phyloP scores from a whole-genome alignment of 805 yeast genomes.

The Aciculoconidium aculeatum region DNA sequence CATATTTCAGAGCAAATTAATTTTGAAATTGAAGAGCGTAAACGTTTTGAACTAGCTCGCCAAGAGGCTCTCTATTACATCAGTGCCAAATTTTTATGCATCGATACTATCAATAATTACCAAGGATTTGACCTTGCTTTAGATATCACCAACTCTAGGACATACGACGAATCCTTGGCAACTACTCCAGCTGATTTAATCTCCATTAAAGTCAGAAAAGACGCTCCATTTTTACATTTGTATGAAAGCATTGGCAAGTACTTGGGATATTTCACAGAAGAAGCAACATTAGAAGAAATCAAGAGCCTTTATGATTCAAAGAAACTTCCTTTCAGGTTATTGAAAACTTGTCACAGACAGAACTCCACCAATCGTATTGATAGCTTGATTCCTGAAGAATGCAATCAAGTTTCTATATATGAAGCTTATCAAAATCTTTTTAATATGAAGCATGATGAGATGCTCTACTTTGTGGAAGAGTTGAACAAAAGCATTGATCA shows the following conservation, averaged over 20 bases:
- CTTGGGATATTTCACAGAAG: conserved; percentile 26
- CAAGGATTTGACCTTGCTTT: conserved; percentile 76
- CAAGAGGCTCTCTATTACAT: conserved; percentile 52
- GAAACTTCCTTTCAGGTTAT: conserved; percentile 43
- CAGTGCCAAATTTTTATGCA: conserved; percentile 51
- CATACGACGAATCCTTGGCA: conserved; percentile 46
- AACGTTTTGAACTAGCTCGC: conserved; percentile 48
- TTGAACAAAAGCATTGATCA: conserved; percentile 32
- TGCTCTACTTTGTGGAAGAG: conserved; percentile 67
- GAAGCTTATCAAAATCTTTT: conserved; percentile 44
- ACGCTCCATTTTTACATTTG: conserved; percentile 46
- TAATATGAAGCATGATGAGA: conserved; percentile 41
- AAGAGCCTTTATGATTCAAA: conserved; percentile 1
- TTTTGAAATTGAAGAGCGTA: conserved; percentile 55
- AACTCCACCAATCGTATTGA: conserved; percentile 69
- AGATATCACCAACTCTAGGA: conserved; percentile 42
- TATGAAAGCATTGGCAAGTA: conserved; percentile 43
- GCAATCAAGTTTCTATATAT: conserved; percentile 39
- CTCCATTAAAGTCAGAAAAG: conserved; percentile 48
- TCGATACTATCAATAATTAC: conserved; percentile 48
- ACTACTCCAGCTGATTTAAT: conserved; percentile 44
- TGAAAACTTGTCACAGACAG: conserved; percentile 62
- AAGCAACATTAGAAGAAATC: conserved; percentile 3
- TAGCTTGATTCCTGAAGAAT: conserved; percentile 19
- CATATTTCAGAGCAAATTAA: conserved; percentile 64